phyloP scores from a whole-genome alignment of 495 filamentous ascomycete species.

The Arthonia radiata region DNA sequence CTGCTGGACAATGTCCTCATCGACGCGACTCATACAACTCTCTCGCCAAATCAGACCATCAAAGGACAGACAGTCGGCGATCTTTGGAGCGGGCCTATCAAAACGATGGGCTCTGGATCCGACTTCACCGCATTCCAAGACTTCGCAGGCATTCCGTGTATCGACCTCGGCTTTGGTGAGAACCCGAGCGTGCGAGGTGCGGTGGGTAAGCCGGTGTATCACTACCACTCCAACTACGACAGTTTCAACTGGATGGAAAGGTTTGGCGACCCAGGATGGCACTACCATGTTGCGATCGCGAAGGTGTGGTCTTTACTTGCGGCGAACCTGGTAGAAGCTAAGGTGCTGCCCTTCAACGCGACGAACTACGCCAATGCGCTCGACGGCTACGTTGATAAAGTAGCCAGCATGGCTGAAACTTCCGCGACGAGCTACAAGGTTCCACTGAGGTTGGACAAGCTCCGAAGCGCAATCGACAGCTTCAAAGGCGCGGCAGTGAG shows the following conservation, averaged over 20 bases:
- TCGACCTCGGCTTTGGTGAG: slow-evolving; percentile 32
- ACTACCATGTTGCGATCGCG: slow-evolving; percentile 34
- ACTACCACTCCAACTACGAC: slow-evolving; percentile 62
- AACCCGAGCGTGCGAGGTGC: slow-evolving; percentile 15
- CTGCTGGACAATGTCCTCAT: slow-evolving; percentile 54
- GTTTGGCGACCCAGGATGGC: slow-evolving; percentile 35
- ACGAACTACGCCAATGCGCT: slow-evolving; percentile 44
- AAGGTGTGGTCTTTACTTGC: slow-evolving; percentile 29
- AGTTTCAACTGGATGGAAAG: slow-evolving; percentile 52
- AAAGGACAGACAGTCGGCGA: slow-evolving; percentile 41
- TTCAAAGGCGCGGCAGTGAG: no score
- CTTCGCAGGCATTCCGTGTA: slow-evolving; percentile 32
- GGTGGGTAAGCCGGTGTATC: no score
- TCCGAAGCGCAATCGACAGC: no score
- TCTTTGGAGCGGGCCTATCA: slow-evolving; percentile 36
- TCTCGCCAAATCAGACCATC: slow-evolving; percentile 50
- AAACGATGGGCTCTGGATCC: slow-evolving; percentile 42
- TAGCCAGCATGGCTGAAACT: no score
- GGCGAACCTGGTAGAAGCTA: slow-evolving; percentile 21
- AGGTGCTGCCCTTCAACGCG: slow-evolving; percentile 23
- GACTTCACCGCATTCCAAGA: slow-evolving; percentile 59
- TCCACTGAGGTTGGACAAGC: no score
- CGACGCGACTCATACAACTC: slow-evolving; percentile 41
- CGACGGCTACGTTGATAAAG: slow-evolving; percentile 30
- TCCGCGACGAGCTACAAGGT: no score